These are phyloP conservation scores for Colletotrichum liaoningense DNA, from an alignment of 2,329 filamentous ascomycete species.

Conservation along the genomic window DNA sequence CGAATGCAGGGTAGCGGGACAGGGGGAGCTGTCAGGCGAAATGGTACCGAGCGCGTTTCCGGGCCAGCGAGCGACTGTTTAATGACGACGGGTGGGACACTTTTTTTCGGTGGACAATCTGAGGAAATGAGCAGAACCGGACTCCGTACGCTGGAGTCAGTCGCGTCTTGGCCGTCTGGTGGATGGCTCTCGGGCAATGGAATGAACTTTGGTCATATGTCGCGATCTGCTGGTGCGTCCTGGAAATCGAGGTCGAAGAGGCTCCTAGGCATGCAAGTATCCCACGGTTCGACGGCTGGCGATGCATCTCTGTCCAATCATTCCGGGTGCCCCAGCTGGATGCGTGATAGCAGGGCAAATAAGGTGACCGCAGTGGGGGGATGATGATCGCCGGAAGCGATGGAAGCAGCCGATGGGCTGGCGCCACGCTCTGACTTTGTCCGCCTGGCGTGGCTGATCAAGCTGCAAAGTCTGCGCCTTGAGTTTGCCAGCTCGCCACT, in stretches of 20 bases:
- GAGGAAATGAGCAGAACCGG: slow-evolving; percentile 26
- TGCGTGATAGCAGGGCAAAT: slow-evolving; percentile 6
- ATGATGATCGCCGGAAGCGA: slow-evolving; percentile 32
- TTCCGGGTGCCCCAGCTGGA: neutral
- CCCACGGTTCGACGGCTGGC: neutral
- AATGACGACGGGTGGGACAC: slow-evolving; percentile 25
- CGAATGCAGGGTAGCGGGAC: slow-evolving; percentile 32
- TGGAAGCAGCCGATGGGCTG: slow-evolving; percentile 13
- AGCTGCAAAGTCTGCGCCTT: neutral
- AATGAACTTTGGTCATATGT: neutral
- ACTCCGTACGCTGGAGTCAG: neutral
- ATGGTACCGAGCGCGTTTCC: slow-evolving; percentile 34
- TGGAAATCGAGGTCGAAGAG: neutral
- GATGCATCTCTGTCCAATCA: slow-evolving; percentile 6
- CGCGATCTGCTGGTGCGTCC: neutral
- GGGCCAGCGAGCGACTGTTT: slow-evolving; percentile 29
- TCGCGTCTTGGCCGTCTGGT: neutral
- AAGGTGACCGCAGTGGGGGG: slow-evolving; percentile 27
- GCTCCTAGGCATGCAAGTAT: neutral
- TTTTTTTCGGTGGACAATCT: neutral
- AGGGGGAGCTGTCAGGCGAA: slow-evolving; percentile 33
- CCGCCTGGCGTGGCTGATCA: neutral
- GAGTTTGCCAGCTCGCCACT: slow-evolving; percentile 1
- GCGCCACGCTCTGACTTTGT: slow-evolving; percentile 10
- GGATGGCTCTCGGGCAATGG: neutral